phyloP scores from a whole-genome alignment of 2,329 filamentous ascomycete species.

The Alternaria solani region DNA sequence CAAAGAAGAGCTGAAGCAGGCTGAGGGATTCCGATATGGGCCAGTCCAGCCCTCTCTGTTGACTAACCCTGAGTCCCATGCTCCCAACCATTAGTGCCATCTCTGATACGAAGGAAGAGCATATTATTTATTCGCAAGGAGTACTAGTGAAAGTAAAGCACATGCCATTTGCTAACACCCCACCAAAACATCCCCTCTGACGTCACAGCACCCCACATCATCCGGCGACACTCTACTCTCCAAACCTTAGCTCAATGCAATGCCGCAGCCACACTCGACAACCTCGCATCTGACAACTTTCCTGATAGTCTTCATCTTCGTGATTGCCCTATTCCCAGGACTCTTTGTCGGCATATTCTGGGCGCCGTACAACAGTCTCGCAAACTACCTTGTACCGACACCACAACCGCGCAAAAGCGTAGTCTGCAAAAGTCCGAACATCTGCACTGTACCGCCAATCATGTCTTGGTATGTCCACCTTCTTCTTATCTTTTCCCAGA shows the following conservation, averaged over 20 bases:
- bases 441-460: slow-evolving; percentile 30
- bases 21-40: not conserved
- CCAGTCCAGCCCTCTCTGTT: not conserved
- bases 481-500: not conserved
- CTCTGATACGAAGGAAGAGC: not conserved
- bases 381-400: slow-evolving; percentile 36
- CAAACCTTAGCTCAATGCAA: slow-evolving; percentile 23
- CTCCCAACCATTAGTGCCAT: not conserved
- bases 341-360: slow-evolving; percentile 55
- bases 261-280: slow-evolving; percentile 33
- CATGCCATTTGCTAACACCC: not conserved
- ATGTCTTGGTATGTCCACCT: slow-evolving; percentile 42
- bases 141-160: not conserved
- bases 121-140: not conserved
- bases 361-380: slow-evolving; percentile 43
- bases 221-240: slow-evolving; percentile 11
- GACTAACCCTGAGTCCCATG: not conserved
- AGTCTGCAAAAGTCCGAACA: slow-evolving; percentile 37
- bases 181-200: slow-evolving; percentile 2
- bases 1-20: not conserved
- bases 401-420: slow-evolving; percentile 30
- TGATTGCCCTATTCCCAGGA: slow-evolving; percentile 60
- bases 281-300: slow-evolving; percentile 51
- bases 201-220: slow-evolving; percentile 16
- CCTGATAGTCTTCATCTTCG: slow-evolving; percentile 59